Conservation (phyloP, 257 asterid species). For the Ligustrum vulgare region DNA sequence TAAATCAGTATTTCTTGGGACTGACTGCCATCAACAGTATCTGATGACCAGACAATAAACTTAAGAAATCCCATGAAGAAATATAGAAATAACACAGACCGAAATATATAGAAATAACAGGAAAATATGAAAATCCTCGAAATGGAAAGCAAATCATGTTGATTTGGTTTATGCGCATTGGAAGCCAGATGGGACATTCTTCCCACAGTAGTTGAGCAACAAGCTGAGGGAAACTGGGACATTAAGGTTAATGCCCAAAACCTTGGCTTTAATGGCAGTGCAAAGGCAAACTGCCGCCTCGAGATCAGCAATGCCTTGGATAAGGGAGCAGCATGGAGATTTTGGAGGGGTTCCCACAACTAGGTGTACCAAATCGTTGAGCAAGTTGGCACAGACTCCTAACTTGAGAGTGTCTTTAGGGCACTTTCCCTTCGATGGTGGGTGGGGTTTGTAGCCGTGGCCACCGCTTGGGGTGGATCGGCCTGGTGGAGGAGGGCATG, state of each 20-base stretch:
- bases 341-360: conserved; percentile 48
- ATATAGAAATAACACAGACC: no score
- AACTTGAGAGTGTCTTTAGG: conserved; percentile 55
- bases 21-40: no score
- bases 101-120: no score
- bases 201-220: conserved; percentile 50
- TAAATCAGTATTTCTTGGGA: no score
- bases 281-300: conserved; percentile 67
- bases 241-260: conserved; percentile 59
- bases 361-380: conserved; percentile 29
- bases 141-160: no score
- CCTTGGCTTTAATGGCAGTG: conserved; percentile 60
- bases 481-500: background rate
- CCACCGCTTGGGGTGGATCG: background rate
- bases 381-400: conserved; percentile 56
- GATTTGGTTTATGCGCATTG: no score
- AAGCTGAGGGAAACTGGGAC: conserved; percentile 50
- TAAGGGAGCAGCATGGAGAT: conserved; percentile 49
- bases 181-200: conserved; percentile 45
- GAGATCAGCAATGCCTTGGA: conserved; percentile 47
- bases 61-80: no score
- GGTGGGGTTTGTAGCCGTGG: background rate
- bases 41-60: no score
- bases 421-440: conserved; percentile 32
- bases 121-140: no score